Conservation (phyloP, 495 filamentous ascomycete species). For the Aspergillus nanangensis region DNA sequence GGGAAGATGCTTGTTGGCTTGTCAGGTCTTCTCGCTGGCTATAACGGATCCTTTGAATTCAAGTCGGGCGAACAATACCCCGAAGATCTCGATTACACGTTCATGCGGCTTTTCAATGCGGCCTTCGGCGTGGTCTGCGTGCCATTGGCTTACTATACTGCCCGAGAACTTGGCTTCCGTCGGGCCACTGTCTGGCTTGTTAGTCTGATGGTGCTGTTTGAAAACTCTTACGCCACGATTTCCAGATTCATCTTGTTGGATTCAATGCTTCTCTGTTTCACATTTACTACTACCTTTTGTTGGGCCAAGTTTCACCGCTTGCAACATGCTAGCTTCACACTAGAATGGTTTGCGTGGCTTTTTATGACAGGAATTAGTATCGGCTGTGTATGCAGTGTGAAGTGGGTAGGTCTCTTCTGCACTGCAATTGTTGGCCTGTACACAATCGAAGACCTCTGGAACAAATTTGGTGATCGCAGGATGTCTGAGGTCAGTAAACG, state of each 20-base stretch:
- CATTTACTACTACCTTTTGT: constrained; percentile 91
- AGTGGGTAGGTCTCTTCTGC: constrained; percentile 94
- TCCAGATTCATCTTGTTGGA: constrained; percentile 96
- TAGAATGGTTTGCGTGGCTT: constrained; percentile 90
- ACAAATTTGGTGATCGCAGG: constrained; percentile 91
- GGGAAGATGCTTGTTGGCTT: constrained; percentile 98
- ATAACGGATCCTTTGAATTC: constrained; percentile 99
- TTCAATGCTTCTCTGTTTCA: constrained; percentile 97
- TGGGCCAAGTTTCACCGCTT: constrained; percentile 93
- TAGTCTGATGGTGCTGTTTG: constrained; percentile 93
- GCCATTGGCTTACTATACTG: constrained; percentile 91
- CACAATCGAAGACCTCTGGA: constrained; percentile 96
- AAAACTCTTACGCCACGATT: constrained; percentile 98
- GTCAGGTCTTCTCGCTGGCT: constrained; percentile 91
- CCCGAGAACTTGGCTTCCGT: constrained; percentile 80
- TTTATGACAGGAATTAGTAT: constrained; percentile 89
- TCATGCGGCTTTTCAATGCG: constrained; percentile 97
- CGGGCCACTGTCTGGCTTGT: constrained; percentile 89
- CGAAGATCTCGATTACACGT: constrained; percentile 90
- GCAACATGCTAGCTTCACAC: constrained; percentile 75
- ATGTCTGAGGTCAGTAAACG: constrained; percentile 67
- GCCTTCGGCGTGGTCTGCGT: constrained; percentile 90
- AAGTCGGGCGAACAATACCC: constrained; percentile 97
- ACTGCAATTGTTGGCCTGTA: constrained; percentile 94
- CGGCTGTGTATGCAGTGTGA: constrained; percentile 96